Base-by-base conservation (phyloP, 257 asterid species). In the Solanum corneliomulleri region DNA sequence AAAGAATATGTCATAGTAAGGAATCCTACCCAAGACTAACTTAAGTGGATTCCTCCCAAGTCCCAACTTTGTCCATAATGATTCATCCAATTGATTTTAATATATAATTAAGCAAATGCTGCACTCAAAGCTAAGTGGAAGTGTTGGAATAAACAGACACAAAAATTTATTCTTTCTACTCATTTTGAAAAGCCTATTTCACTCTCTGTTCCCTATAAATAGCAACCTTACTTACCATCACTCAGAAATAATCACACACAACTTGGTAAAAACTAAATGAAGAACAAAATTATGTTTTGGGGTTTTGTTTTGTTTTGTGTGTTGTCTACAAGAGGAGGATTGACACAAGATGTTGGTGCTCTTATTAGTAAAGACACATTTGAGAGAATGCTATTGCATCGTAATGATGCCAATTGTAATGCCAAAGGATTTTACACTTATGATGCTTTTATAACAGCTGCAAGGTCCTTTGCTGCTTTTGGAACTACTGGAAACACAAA, bases 381-480 rank as follows among this genome's bases (percentile, higher is more conserved):
- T 47, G 90, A 90, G 20, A 47, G 29, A 56, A 15, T 84, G 70
- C 16, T 37, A 42, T 11, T 47, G 33, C 81, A 90, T 82, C 89
- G 90, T 3, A 90, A 90, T 35, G 90, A 89, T 58, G 89, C 87
- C 5, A 45, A 45, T 20, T 89, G 90, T 18, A 82, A 77, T 5
- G 91, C 88, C 7, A 83, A 18, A 10, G 90, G 89, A 10, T 90
- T 90, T 86, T 90, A 90, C n/a, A 88, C 90, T 23, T 88, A 90
- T 64, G 90, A 90, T 16, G 87, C 91, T 33, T 90, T 90, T 85
- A 72, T 88, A 23, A 45, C 86, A 10, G 91, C 92, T 6, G 87
- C 92, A 9, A 72, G 31, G 44, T 87, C 91, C 68, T 88, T 87
- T 29, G 70, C 60, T 3, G 89, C 64, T 39, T 90, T 90, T 25